Base-by-base conservation (phyloP, 768 basidiomycete species). In the Lentinula lateritia region DNA sequence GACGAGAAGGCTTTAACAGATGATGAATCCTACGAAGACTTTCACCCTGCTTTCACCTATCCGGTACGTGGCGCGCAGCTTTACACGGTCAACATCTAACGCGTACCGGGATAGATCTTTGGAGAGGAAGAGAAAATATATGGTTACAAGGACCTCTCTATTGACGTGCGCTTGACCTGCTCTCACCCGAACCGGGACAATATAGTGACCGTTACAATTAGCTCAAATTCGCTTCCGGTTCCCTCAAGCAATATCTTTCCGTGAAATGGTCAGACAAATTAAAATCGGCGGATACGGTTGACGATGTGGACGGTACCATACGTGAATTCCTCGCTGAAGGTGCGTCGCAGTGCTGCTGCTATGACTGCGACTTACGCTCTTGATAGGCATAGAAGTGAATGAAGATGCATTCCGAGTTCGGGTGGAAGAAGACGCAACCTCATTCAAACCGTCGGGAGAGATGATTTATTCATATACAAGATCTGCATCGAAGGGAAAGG, bases 121-220 rank as follows among this genome's bases (percentile, higher is more conserved):
- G 96, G 96, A 57, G 93, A 98, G 68, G 91, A 96, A 58, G 95
- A 99, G 76, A 95, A 88, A 76, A 89, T 98, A 60, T 98, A 96
- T 71, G 96, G 96, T 2, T 98, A 97, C 75, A 82, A 86, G 63
- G 88, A 88, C 68, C 80, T 99, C 38, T 71, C 81, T 32, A 88
- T 98, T 66, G 86, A 96, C 70, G 95, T 97, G 69, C 64, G 87
- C 74, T 34, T 8, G 15, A 32, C 12, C 32, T 34, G 3, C 23
- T 18, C 43, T 45, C 15, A 18, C 43, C 12, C 6, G 39, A 39
- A 39, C 39, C 5, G 10, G 39, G 9, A 13, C 5, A 39, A 39
- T 10, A 12, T 15, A 5, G 10, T 39, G 6, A 56, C 55, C 41
- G 23, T 18, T 34, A 62, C 15, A 15, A 48, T 2, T 68, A 97